phyloP scores from a whole-genome alignment of 495 filamentous ascomycete genomes.

The Apodospora peruviana region DNA sequence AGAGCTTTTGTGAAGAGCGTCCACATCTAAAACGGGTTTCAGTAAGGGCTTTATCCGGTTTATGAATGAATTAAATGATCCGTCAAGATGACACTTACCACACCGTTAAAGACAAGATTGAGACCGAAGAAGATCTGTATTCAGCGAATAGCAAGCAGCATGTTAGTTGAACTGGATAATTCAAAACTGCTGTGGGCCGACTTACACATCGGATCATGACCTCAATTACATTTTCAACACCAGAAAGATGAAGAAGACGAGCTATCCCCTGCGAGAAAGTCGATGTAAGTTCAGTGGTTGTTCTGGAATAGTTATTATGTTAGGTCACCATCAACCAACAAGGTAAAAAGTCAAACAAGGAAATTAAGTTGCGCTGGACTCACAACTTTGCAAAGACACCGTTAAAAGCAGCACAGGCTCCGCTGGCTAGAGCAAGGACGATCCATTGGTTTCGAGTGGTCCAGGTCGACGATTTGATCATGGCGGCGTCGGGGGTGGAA shows the following conservation, averaged over 20 bases:
- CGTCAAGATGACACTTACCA: conserved; percentile 41
- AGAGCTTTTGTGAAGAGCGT: conserved; percentile 79
- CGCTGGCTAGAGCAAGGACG: conserved; percentile 74
- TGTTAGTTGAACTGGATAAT: background rate
- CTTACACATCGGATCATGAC: conserved; percentile 64
- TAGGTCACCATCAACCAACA: too few relatives aligned
- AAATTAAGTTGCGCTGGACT: conserved; percentile 18
- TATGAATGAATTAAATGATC: background rate
- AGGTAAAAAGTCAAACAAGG: background rate
- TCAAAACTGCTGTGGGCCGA: conserved; percentile 2
- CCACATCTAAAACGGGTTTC: conserved; percentile 69
- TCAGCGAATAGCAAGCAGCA: background rate
- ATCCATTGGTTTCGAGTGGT: conserved; percentile 59
- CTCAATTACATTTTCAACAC: conserved; percentile 53
- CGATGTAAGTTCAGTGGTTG: conserved; percentile 78
- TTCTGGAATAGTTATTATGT: conserved; percentile 44
- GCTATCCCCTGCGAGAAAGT: conserved; percentile 61
- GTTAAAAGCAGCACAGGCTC: conserved; percentile 87
- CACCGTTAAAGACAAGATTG: conserved; percentile 82
- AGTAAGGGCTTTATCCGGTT: background rate
- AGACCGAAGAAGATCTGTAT: conserved; percentile 77
- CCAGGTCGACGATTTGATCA: conserved; percentile 20
- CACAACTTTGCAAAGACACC: conserved; percentile 96
- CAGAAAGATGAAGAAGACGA: conserved; percentile 50
- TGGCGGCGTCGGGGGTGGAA: background rate